These are phyloP conservation scores for Dothideomycetes sp. DNA, from an alignment of 2,329 filamentous ascomycete genomes.

Conservation along the genomic window DNA sequence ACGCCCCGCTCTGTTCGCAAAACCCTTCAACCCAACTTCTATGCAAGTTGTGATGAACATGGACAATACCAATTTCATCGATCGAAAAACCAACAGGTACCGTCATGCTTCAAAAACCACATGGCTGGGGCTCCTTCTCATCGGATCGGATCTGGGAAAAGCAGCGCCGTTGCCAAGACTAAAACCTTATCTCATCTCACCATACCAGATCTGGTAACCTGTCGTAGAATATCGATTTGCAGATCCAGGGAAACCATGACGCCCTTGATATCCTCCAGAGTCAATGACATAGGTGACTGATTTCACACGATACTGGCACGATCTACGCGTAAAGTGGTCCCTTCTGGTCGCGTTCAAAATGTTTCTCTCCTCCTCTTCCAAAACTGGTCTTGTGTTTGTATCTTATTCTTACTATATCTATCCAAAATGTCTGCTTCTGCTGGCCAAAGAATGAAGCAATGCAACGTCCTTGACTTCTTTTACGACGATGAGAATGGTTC, in stretches of 20 bases:
- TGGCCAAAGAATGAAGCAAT: conserved; percentile 7
- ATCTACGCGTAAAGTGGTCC: conserved; percentile 11
- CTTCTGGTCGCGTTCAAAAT: no score
- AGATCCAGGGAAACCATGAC: conserved; percentile 10
- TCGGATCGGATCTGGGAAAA: not conserved
- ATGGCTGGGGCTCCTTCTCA: conserved; percentile 1
- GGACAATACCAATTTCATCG: not conserved
- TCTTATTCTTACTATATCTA: not conserved
- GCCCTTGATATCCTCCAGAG: conserved; percentile 7
- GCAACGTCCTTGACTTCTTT: conserved; percentile 25
- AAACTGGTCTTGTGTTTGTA: not conserved
- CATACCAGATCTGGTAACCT: conserved; percentile 2
- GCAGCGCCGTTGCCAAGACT: not conserved
- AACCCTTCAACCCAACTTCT: no score
- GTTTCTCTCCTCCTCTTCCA: not conserved
- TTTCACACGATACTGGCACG: conserved; percentile 3
- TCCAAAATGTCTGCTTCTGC: conserved; percentile 6
- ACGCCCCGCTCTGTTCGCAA: no score
- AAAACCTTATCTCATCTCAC: conserved; percentile 5
- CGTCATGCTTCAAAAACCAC: no score
- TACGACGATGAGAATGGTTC: conserved; percentile 25
- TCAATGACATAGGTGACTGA: conserved; percentile 3
- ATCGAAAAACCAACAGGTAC: no score
- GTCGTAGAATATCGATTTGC: not conserved
- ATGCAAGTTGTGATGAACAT: not conserved